These are phyloP conservation scores for Thermochaetoides thermophila DNA, from an alignment of 495 filamentous ascomycete genomes.

Conservation along the genomic window DNA sequence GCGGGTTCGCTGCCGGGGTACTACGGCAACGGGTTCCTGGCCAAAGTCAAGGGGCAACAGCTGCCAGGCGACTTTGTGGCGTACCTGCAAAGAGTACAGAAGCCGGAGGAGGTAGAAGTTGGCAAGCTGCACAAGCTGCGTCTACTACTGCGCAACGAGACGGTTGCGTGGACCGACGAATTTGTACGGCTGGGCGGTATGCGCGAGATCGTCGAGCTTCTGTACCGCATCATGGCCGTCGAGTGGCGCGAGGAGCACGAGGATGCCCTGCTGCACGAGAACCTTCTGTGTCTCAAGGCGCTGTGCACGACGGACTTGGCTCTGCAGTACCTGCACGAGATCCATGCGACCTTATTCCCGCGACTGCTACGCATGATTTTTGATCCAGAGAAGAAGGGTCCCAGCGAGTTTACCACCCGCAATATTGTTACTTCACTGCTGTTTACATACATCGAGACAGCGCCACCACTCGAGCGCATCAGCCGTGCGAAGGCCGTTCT, in stretches of 20 bases:
- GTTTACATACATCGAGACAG: conserved; percentile 64
- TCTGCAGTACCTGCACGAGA: conserved; percentile 60
- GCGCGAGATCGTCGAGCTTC: conserved; percentile 71
- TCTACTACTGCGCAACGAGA: conserved; percentile 82
- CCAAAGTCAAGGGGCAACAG: conserved; percentile 39
- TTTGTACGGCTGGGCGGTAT: conserved; percentile 86
- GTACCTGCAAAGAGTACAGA: conserved; percentile 61
- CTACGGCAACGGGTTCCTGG: conserved; percentile 27
- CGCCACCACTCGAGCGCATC: conserved; percentile 36
- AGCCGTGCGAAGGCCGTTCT: conserved; percentile 54
- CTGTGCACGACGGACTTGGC: conserved; percentile 83
- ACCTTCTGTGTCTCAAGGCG: conserved; percentile 83
- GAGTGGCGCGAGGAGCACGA: conserved; percentile 99
- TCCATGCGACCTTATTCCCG: conserved; percentile 73
- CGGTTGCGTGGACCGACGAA: conserved; percentile 81
- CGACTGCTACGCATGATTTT: conserved; percentile 79
- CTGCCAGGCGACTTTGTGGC: conserved; percentile 66
- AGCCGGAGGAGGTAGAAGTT: conserved; percentile 76
- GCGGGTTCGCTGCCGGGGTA: conserved; percentile 20
- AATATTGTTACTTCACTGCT: conserved; percentile 73
- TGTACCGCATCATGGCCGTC: conserved; percentile 82
- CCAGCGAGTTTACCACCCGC: conserved; percentile 87
- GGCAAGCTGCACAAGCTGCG: conserved; percentile 87
- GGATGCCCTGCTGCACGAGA: conserved; percentile 82
- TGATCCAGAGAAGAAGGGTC: conserved; percentile 92